A percentile compares a stretch with the other conserved stretches of the same genome.
Evolutionary conservation across 345 rosid species (phyloP).

Genomic region (Theobroma cacao): DNA sequence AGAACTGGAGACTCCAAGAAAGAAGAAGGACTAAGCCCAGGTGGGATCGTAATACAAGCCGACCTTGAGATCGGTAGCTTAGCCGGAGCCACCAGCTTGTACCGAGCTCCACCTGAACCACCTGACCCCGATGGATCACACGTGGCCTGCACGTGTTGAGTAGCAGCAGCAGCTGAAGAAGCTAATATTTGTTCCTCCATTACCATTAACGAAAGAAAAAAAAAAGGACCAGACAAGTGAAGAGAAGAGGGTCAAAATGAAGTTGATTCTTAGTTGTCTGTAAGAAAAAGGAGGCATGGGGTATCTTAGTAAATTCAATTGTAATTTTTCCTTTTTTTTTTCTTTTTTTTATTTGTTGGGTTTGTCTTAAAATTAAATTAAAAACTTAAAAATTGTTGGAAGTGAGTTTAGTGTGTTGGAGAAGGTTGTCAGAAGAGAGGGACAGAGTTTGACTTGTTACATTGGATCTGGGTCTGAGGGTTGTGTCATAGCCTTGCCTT

Average conservation of each 20-base stretch:
- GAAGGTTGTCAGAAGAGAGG: conserved; percentile 23
- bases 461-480: conserved; percentile 19
- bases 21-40: conserved; percentile 89
- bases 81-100: conserved; percentile 95
- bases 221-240: conserved; percentile 8
- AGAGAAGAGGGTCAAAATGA: conserved; percentile 11
- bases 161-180: conserved; percentile 21
- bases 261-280: neutral
- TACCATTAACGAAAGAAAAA: neutral
- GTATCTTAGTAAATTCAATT: conserved; percentile 12
- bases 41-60: conserved; percentile 68
- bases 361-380: neutral
- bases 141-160: conserved; percentile 20
- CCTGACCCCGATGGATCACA: conserved; percentile 26
- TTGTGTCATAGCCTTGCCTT: conserved; percentile 4
- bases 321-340: neutral
- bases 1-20: conserved; percentile 94
- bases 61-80: conserved; percentile 98
- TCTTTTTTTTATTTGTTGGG: too few species aligned
- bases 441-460: conserved; percentile 37
- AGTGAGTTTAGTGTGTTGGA: conserved; percentile 8
- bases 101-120: conserved; percentile 64
- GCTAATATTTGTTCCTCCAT: conserved; percentile 36
- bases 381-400: neutral
- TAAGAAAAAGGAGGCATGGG: neutral